Evolutionary conservation across 164 flowering plant species (phyloP), one percentile per base, ranked within the genome.

Genomic region (Berberis thunbergii): DNA sequence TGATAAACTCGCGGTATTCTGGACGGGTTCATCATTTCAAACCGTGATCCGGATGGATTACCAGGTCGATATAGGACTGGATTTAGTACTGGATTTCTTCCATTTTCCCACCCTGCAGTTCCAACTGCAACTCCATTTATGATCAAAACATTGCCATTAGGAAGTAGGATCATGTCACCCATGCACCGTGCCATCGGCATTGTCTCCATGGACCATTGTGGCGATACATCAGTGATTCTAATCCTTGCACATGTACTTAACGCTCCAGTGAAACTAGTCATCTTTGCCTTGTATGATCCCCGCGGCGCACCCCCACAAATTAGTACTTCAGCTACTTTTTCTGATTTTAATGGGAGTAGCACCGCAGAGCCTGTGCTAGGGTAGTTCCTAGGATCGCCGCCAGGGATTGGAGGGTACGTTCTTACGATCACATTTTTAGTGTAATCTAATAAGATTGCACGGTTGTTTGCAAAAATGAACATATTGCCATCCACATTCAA

Each of bases 131-230:
- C 88, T 2, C 88, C 88, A 57, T 84, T 84, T 6, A 84, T 70
- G 45, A 81, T 77, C 65, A 84, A 63, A 40, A 84, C 76, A 7
- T 78, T 56, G 1, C 80, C 84, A 52, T 74, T 74, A 1, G 86
- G 88, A 4, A 84, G 73, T 43, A 80, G n/a, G 2, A 79, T 44
- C 88, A 84, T 84, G 71, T 84, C 88, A 1, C 86, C 81, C 86
- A 84, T 82, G 43, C 70, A 78, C n/a, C 88, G 71, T 5, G 75
- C 52, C 6, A 58, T 0, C 8, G 86, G 86, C 88, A 81, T 84
- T 9, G 76, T 74, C 75, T 84, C 88, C 77, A 82, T 67, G 13
- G 43, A 9, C 86, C 88, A 84, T 13, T 52, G 13, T 0, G 86
- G 84, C 5, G 74, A 46, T n/a, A 66, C 45, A 57, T 80, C 85